phyloP scores from a whole-genome alignment of 2,329 filamentous ascomycete species.

The Diaporthe destruens region DNA sequence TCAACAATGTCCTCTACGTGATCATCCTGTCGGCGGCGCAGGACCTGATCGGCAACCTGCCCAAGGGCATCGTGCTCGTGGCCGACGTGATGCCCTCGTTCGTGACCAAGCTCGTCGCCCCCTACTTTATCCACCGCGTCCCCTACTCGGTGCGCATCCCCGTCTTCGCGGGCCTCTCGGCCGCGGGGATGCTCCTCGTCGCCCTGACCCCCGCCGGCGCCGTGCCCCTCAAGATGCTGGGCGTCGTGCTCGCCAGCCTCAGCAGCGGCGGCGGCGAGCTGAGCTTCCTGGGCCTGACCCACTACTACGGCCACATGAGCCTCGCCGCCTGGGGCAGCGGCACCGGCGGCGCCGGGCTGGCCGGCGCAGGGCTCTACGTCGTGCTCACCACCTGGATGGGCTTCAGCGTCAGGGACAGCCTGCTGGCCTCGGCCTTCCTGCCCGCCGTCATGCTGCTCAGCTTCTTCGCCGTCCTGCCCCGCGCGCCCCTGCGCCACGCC shows the following conservation, averaged over 20 bases:
- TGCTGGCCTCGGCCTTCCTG: constrained; percentile 83
- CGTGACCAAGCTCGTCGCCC: constrained; percentile 85
- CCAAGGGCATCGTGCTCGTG: constrained; percentile 92
- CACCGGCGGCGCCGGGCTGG: constrained; percentile 87
- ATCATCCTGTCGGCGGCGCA: constrained; percentile 95
- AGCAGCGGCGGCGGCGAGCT: constrained; percentile 90
- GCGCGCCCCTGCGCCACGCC: constrained; percentile 69
- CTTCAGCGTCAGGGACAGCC: constrained; percentile 78
- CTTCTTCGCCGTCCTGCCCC: constrained; percentile 86
- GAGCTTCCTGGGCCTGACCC: constrained; percentile 90
- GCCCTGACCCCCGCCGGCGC: constrained; percentile 80
- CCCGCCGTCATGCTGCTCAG: constrained; percentile 85
- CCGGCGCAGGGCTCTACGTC: constrained; percentile 90
- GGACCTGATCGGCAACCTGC: constrained; percentile 90
- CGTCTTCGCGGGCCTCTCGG: constrained; percentile 80
- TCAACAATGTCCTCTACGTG: constrained; percentile 98
- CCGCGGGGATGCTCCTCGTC: constrained; percentile 89
- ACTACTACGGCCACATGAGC: constrained; percentile 90
- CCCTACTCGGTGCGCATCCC: constrained; percentile 83
- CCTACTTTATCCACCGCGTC: constrained; percentile 92
- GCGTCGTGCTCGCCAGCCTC: constrained; percentile 86
- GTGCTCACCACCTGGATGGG: constrained; percentile 84
- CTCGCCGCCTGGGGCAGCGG: constrained; percentile 93
- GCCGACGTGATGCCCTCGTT: constrained; percentile 94
- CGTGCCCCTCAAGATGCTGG: constrained; percentile 81